These are phyloP conservation scores for Saturnispora ahearnii DNA, from an alignment of 805 yeast genomes.

Conservation along the genomic window DNA sequence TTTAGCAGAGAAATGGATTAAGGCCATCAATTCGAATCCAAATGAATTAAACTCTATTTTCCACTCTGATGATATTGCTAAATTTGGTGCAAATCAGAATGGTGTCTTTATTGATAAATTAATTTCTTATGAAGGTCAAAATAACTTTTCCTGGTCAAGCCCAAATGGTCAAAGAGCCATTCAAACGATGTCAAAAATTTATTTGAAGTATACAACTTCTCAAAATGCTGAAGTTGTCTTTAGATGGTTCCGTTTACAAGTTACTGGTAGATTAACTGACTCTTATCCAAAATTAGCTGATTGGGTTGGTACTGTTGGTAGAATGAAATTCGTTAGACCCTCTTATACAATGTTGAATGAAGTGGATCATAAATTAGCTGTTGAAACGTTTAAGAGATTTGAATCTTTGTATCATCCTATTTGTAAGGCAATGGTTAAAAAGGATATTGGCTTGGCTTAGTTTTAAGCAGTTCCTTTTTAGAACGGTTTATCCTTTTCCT, in stretches of 20 bases:
- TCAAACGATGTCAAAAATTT: constrained; percentile 23
- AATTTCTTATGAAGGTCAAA: constrained; percentile 38
- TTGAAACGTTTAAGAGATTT: constrained; percentile 51
- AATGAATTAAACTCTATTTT: constrained; percentile 30
- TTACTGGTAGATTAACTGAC: constrained; percentile 40
- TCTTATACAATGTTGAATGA: constrained; percentile 58
- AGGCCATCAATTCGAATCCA: constrained; percentile 26
- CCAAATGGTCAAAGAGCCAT: constrained; percentile 28
- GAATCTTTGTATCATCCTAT: constrained; percentile 72
- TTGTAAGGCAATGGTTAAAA: constrained; percentile 71
- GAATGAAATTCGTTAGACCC: constrained; percentile 93
- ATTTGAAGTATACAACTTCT: constrained; percentile 40
- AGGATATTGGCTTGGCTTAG: constrained; percentile 50
- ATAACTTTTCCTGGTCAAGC: constrained; percentile 32
- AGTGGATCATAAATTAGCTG: constrained; percentile 60
- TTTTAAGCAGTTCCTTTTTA: not conserved
- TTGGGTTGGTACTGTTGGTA: constrained; percentile 87
- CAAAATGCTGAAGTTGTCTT: constrained; percentile 74
- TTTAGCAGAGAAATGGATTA: constrained; percentile 60
- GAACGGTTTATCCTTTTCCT: not conserved
- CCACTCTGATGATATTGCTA: constrained; percentile 38
- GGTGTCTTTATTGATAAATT: constrained; percentile 72
- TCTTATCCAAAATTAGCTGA: constrained; percentile 51
- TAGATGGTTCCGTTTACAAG: constrained; percentile 65
- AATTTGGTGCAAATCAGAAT: constrained; percentile 65